Evolutionary conservation across 768 basidiomycete genomes (phyloP).

Genomic region (Rhizopogon vinicolor): DNA sequence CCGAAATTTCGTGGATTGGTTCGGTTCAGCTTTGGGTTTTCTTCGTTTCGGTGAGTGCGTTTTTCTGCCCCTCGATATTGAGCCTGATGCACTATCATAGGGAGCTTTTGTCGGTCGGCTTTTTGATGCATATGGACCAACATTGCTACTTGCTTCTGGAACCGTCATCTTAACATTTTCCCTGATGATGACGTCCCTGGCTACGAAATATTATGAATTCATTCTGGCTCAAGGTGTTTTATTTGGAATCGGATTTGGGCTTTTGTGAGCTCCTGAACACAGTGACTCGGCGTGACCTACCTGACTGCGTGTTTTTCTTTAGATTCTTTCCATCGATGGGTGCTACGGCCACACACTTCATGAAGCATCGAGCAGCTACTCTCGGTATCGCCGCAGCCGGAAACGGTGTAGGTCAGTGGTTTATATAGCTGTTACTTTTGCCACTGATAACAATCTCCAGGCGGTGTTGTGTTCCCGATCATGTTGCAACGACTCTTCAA

Average conservation of each 20-base stretch:
- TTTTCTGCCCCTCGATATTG: not conserved
- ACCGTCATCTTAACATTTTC: constrained; percentile 40
- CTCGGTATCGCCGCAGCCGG: constrained; percentile 62
- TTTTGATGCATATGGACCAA: constrained; percentile 53
- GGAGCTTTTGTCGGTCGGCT: constrained; percentile 49
- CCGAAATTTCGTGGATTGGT: constrained; percentile 58
- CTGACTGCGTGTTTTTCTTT: not conserved
- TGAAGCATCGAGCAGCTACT: constrained; percentile 54
- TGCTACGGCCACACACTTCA: constrained; percentile 56
- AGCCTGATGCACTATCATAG: constrained; percentile 19
- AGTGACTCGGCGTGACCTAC: not conserved
- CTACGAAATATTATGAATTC: constrained; percentile 48
- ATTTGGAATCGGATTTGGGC: constrained; percentile 53
- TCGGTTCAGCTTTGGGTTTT: constrained; percentile 57
- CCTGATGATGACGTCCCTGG: constrained; percentile 51
- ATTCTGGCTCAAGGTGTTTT: constrained; percentile 52
- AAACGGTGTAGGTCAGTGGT: constrained; percentile 44
- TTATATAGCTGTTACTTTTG: not conserved
- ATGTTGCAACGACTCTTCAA: constrained; percentile 49
- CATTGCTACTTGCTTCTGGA: constrained; percentile 42
- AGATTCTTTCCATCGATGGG: constrained; percentile 62
- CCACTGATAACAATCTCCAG: constrained; percentile 20
- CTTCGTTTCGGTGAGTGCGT: constrained; percentile 49
- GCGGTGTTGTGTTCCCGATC: constrained; percentile 57
- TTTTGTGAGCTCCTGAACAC: constrained; percentile 40